Percentiles rank a stretch among this genome's conserved stretches.
These are phyloP conservation scores for Spinellus fusiger DNA, from an alignment of 192 early-diverging fungal genomes.

Conservation along the genomic window DNA sequence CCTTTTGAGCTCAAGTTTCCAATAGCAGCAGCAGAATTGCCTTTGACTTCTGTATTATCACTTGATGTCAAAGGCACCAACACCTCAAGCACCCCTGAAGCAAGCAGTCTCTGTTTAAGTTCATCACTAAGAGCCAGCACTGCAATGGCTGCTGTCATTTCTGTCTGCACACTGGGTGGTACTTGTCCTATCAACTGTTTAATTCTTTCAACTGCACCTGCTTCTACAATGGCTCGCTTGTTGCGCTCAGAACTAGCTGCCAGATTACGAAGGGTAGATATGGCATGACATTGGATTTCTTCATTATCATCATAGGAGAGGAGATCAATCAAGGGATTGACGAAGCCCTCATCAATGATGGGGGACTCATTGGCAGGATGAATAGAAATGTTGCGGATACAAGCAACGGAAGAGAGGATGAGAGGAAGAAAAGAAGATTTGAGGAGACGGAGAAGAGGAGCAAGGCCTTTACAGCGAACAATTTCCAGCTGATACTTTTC, in stretches of 20 bases:
- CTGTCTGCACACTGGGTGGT: slow-evolving; percentile 59
- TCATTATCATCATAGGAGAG: slow-evolving; percentile 64
- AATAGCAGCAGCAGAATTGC: slow-evolving; percentile 72
- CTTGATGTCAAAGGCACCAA: slow-evolving; percentile 60
- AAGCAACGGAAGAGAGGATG: slow-evolving; percentile 79
- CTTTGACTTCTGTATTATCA: slow-evolving; percentile 61
- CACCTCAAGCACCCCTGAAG: slow-evolving; percentile 56
- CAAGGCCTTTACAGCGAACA: slow-evolving; percentile 68
- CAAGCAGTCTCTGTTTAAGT: slow-evolving; percentile 60
- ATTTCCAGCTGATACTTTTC: slow-evolving; percentile 85
- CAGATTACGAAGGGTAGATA: slow-evolving; percentile 78
- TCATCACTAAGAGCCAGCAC: slow-evolving; percentile 74
- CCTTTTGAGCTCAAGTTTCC: slow-evolving; percentile 63
- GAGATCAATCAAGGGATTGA: slow-evolving; percentile 60
- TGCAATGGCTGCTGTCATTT: slow-evolving; percentile 81
- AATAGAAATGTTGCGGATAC: slow-evolving; percentile 87
- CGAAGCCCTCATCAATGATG: slow-evolving; percentile 73
- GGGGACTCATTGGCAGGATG: slow-evolving; percentile 80
- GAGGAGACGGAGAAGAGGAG: slow-evolving; percentile 65
- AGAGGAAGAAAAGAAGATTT: slow-evolving; percentile 70
- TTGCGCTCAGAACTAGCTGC: slow-evolving; percentile 74
- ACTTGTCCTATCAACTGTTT: slow-evolving; percentile 48
- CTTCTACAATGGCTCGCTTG: slow-evolving; percentile 66
- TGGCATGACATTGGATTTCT: slow-evolving; percentile 83
- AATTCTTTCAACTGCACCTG: slow-evolving; percentile 73